Base-by-base conservation (phyloP, 805 yeast genomes). In the Pachysolen tannophilus region DNA sequence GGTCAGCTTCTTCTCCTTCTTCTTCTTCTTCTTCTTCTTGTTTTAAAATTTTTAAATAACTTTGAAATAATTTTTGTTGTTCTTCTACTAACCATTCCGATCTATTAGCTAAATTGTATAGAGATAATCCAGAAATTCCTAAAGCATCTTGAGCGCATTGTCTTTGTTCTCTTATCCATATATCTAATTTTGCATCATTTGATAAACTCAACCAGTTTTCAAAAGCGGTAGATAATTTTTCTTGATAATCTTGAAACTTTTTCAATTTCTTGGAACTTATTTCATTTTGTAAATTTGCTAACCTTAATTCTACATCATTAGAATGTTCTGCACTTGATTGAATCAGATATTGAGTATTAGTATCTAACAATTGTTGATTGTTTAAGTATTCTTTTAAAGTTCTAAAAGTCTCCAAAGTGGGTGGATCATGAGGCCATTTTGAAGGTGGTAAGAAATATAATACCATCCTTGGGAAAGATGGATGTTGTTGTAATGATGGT, bases 391-490 rank as follows among this genome's bases (percentile, higher is more conserved):
- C 8, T 49, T 49, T 49, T 20, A 69, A 42, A 11, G 53, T 50
- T 32, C 60, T 54, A 35, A 56, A 62, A 1, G 73, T 66, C 42
- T 66, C 69, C 33, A 54, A 46, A 2, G 72, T 67, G 13, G 76
- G 76, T 2, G 73, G 73, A 37, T 66, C 73, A 35, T 64, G 65
- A 0, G 78, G 78, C 78, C 78, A 71, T 14, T 52, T 50, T 8
- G 50, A 40, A 3, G 72, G 64, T 1, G 69, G 60, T 3, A 69
- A 44, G 43, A 70, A 69, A 39, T 60, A 69, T 5, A 71, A 47
- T 8, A 69, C 72, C 47, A 70, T 47, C 46, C 69, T 49, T 10
- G 76, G 71, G 48, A 72, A 72, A 3, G 73, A 57, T 10, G 76
- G 70, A 35, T 65, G 61, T 3, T 59, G 54, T 8, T 65, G 63